phyloP scores from a whole-genome alignment of 352 stramenopile species.

The Phytophthora chlamydospora region DNA sequence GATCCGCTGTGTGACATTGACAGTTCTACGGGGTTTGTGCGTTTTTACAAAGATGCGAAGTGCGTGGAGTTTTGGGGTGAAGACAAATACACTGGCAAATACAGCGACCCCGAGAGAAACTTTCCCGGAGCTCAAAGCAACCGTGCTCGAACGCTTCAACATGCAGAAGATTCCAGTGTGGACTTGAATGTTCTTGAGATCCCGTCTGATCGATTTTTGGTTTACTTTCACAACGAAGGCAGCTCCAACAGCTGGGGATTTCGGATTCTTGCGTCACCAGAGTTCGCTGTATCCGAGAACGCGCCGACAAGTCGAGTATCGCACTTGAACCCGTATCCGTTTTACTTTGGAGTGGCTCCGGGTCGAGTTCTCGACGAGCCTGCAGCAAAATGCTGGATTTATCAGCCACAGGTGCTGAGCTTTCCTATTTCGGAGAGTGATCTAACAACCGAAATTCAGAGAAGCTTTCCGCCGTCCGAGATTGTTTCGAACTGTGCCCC shows the following conservation, averaged over 20 bases:
- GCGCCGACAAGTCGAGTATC: constrained; percentile 15
- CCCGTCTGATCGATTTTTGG: constrained; percentile 66
- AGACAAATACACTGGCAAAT: constrained; percentile 73
- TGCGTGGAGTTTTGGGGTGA: constrained; percentile 79
- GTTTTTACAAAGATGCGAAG: constrained; percentile 71
- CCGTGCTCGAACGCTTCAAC: constrained; percentile 38
- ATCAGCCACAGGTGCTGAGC: constrained; percentile 55
- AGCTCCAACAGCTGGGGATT: constrained; percentile 72
- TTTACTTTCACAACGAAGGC: constrained; percentile 75
- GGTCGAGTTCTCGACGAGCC: constrained; percentile 50
- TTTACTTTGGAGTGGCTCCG: constrained; percentile 75
- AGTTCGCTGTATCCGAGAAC: constrained; percentile 34
- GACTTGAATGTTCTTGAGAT: constrained; percentile 58
- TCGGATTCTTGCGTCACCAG: constrained; percentile 56
- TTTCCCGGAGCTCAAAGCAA: constrained; percentile 76
- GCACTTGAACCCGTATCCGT: constrained; percentile 63
- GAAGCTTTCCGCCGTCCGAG: constrained; percentile 42
- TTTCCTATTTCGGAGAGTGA: constrained; percentile 57
- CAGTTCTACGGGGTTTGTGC: constrained; percentile 63
- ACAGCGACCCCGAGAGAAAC: constrained; percentile 75
- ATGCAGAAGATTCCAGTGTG: constrained; percentile 18
- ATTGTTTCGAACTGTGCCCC: constrained; percentile 31
- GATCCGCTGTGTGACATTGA: constrained; percentile 75
- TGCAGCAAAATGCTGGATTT: constrained; percentile 68
- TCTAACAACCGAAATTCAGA: constrained; percentile 58